Conservation (phyloP, 345 rosid species). For the Lepidium sativum region DNA sequence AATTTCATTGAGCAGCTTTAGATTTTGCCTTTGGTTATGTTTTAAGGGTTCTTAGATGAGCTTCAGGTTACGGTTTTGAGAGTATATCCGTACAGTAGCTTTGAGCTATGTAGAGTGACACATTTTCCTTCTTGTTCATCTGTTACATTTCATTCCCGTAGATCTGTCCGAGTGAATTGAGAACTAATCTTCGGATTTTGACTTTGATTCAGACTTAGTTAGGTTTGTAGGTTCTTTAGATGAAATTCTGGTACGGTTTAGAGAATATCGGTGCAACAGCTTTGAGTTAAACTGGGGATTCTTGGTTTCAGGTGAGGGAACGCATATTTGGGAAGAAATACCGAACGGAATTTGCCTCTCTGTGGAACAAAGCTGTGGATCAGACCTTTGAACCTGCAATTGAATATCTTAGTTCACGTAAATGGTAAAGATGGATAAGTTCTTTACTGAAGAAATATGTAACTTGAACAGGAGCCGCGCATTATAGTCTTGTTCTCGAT, state of each 20-base stretch:
- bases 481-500: neutral
- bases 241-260: neutral
- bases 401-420: slow-evolving; percentile 55
- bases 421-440: slow-evolving; percentile 34
- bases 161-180: neutral
- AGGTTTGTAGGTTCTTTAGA: neutral
- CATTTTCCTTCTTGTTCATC: too few species aligned
- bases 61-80: too few species aligned
- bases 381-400: slow-evolving; percentile 59
- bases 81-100: too few species aligned
- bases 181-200: neutral
- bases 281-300: neutral
- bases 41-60: too few species aligned
- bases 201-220: neutral
- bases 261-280: neutral
- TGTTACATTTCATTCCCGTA: neutral
- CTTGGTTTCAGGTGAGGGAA: slow-evolving; percentile 40
- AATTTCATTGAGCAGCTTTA: too few species aligned
- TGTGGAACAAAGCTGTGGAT: slow-evolving; percentile 88
- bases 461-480: neutral
- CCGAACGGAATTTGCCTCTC: slow-evolving; percentile 44
- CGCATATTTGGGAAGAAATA: slow-evolving; percentile 50
- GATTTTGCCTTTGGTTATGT: too few species aligned
- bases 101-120: too few species aligned
- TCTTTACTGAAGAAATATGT: too few species aligned